Evolutionary conservation across 2,329 filamentous ascomycete species (phyloP), one percentile per base, ranked within the genome.

Genomic region (Calonectria pteridis): DNA sequence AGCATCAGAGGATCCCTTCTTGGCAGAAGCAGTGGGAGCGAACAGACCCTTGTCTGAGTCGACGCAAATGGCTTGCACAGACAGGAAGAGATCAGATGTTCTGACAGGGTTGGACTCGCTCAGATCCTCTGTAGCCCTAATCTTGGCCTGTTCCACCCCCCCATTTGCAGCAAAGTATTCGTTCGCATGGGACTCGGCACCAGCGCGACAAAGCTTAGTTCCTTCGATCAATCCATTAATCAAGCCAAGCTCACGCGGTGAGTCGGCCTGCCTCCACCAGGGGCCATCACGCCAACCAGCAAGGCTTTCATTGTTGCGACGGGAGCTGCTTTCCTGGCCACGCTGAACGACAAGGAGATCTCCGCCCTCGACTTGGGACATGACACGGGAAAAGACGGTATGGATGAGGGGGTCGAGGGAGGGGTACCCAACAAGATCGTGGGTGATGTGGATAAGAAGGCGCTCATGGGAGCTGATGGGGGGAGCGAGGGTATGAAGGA

Each of bases 301-400:
- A 33, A 88, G 86, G 23, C 87, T 87, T 66, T 92, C 90, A 31
- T 87, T 72, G 88, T 92, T 91, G 51, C 90, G 89, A 53, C 93
- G 91, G 58, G 92, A 92, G 59, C 93, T 91, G 63, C 93, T 94
- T 85, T 98, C 97, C 74, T 95, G 94, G 26, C 97, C 97, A 46
- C 96, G 94, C 86, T 99, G 97, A 74, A 98, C 92, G 69, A 99
- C 97, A 68, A 98, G 90, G 23, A 99, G 89, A 81, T 98, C 97
- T 69, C 97, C 97, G 77, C 97, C 97, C 86, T 99, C 97, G 58
- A 99, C 97, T 86, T 99, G 97, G n/a, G 95, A 91, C 97, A 99
- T 99, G 81, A 99, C 96, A 67, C 95, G 93, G 69, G 94, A 94
- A 87, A 99, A 99, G 76, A 97, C 95, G 72, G 91, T 91, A 85